A percentile compares a stretch with the other conserved stretches of the same genome.
These are phyloP conservation scores for Amanita inopinata DNA, from an alignment of 768 basidiomycete genomes.

Conservation along the genomic window DNA sequence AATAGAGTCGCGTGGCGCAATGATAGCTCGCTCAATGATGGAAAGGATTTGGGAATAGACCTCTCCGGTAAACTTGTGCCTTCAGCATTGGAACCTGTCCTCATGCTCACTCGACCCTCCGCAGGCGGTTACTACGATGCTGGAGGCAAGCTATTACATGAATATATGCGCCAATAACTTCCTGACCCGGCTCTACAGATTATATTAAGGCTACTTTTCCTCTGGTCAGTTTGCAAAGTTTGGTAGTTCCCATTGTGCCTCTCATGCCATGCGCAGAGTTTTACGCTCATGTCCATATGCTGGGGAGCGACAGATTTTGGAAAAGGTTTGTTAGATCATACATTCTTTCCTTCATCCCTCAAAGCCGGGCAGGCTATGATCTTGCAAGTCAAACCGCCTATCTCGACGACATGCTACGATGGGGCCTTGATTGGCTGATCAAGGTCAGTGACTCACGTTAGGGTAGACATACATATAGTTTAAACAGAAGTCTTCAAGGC, in stretches of 20 bases:
- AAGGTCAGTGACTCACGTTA: conserved; percentile 39
- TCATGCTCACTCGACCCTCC: not conserved
- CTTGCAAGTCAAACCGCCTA: conserved; percentile 80
- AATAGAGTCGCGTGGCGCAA: conserved; percentile 88
- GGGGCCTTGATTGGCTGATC: conserved; percentile 89
- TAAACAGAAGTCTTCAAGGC: conserved; percentile 39
- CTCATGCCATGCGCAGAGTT: conserved; percentile 39
- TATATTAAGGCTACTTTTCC: conserved; percentile 87
- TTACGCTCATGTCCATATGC: conserved; percentile 74
- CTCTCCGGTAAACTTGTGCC: conserved; percentile 41
- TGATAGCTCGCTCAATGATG: conserved; percentile 69
- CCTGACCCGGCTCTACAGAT: conserved; percentile 46
- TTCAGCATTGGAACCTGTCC: not conserved
- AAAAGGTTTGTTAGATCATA: conserved; percentile 35
- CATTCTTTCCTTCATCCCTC: not conserved
- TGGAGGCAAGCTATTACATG: conserved; percentile 47
- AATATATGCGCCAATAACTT: no score
- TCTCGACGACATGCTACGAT: conserved; percentile 84
- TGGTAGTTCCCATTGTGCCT: conserved; percentile 1
- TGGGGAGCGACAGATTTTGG: conserved; percentile 89
- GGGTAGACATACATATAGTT: not conserved
- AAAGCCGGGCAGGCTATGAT: conserved; percentile 53
- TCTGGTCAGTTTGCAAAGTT: conserved; percentile 38
- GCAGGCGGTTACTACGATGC: conserved; percentile 83
- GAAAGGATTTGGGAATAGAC: conserved; percentile 62